Percentiles rank a stretch among this genome's conserved stretches.
Conservation (phyloP, 2,329 filamentous ascomycete genomes). For the Drechslera avenae region DNA sequence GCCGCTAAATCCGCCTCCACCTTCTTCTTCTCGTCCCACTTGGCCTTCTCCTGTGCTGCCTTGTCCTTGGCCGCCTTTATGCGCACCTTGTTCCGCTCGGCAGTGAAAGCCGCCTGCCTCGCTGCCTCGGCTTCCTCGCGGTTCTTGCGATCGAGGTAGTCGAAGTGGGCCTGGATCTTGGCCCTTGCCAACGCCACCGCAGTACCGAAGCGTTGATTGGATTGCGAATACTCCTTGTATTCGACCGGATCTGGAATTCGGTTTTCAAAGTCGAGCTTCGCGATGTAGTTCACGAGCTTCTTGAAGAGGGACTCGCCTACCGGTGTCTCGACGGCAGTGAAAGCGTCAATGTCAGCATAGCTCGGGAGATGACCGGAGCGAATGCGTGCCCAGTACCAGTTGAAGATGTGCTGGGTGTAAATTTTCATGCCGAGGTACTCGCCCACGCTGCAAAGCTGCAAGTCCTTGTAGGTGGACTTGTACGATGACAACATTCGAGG, state of each 20-base stretch:
- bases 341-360: neutral
- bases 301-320: neutral
- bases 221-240: neutral
- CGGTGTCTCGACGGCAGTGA: neutral
- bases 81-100: neutral
- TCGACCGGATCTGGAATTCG: neutral
- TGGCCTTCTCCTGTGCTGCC: neutral
- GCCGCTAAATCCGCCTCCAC: neutral
- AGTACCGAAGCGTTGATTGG: conserved; percentile 1
- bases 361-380: neutral
- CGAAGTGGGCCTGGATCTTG: neutral
- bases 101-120: neutral
- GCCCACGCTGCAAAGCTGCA: conserved; percentile 2
- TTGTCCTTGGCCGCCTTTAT: neutral
- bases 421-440: conserved; percentile 3
- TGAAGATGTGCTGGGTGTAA: conserved; percentile 6
- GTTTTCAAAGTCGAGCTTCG: neutral
- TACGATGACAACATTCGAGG: neutral
- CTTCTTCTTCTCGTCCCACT: neutral
- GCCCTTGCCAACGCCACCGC: neutral
- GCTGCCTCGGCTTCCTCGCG: neutral
- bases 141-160: neutral
- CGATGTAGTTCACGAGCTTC: neutral
- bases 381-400: conserved; percentile 5
- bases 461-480: neutral